Evolutionary conservation across 805 yeast species (phyloP).

Genomic region (Barnettozyma wickerhamii): DNA sequence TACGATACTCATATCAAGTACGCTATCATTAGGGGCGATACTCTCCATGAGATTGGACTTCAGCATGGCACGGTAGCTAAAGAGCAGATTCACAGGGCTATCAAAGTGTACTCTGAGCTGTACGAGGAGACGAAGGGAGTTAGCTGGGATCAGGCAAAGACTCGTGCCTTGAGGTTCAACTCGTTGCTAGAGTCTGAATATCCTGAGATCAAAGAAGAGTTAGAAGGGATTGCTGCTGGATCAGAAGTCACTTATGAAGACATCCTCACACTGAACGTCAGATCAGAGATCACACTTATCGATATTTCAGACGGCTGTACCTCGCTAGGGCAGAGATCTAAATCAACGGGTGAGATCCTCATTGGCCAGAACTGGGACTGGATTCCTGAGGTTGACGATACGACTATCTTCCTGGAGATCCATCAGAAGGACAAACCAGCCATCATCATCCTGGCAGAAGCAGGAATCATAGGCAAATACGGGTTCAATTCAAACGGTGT

Average conservation of each 20-base stretch:
- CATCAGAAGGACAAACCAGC: slow-evolving; percentile 22
- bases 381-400: slow-evolving; percentile 25
- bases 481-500: slow-evolving; percentile 21
- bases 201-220: slow-evolving; percentile 32
- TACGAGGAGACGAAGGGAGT: slow-evolving; percentile 23
- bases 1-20: slow-evolving; percentile 27
- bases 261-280: slow-evolving; percentile 33
- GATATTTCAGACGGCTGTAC: slow-evolving; percentile 37
- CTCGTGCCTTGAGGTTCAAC: slow-evolving; percentile 25
- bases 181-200: slow-evolving; percentile 25
- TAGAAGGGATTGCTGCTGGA: slow-evolving; percentile 36
- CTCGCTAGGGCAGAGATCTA: slow-evolving; percentile 25
- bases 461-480: slow-evolving; percentile 25
- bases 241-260: slow-evolving; percentile 29
- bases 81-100: slow-evolving; percentile 25
- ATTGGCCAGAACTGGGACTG: slow-evolving; percentile 42
- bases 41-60: slow-evolving; percentile 30
- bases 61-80: slow-evolving; percentile 33
- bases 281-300: slow-evolving; percentile 35
- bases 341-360: slow-evolving; percentile 19
- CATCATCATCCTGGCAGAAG: slow-evolving; percentile 24
- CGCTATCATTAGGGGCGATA: slow-evolving; percentile 17
- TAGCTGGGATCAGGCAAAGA: slow-evolving; percentile 29
- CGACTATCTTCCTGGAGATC: slow-evolving; percentile 24
- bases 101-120: slow-evolving; percentile 26